Percentiles rank a stretch among this genome's conserved stretches.
These are phyloP conservation scores for Ormosia semicastrata DNA, from an alignment of 306 rosid genomes.

Conservation along the genomic window DNA sequence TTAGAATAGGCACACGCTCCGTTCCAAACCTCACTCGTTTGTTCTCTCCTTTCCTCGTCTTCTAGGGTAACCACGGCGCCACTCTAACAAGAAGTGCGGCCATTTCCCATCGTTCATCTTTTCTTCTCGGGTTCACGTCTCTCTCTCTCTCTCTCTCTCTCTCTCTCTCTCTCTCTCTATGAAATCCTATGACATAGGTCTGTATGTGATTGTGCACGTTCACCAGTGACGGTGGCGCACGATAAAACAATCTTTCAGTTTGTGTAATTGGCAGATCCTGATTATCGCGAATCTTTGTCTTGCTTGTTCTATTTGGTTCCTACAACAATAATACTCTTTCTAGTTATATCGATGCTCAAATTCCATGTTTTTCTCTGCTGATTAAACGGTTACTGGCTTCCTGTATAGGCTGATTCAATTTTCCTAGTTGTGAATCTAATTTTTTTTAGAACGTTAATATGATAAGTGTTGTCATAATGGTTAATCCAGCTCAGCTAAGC, in stretches of 20 bases:
- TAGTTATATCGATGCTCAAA: neutral
- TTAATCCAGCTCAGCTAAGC: neutral
- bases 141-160: neutral
- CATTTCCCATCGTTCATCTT: neutral
- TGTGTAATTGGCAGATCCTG: neutral
- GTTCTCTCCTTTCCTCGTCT: neutral
- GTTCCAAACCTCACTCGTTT: neutral
- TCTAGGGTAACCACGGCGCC: constrained; percentile 34
- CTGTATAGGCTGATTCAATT: neutral
- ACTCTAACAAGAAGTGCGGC: neutral
- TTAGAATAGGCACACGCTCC: neutral
- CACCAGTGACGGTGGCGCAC: neutral
- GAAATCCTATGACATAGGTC: neutral
- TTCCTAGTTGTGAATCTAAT: neutral
- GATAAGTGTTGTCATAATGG: neutral
- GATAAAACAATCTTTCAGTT: neutral
- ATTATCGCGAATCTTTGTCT: neutral
- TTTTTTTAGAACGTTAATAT: neutral
- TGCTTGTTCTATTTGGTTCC: neutral
- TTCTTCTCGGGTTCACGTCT: neutral
- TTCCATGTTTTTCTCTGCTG: neutral
- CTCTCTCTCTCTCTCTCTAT: neutral
- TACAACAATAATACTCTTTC: neutral
- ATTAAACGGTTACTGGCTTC: neutral
- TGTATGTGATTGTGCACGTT: neutral